Evolutionary conservation across 805 yeast genomes (phyloP).

Genomic region (Metschnikowia dekortorum): DNA sequence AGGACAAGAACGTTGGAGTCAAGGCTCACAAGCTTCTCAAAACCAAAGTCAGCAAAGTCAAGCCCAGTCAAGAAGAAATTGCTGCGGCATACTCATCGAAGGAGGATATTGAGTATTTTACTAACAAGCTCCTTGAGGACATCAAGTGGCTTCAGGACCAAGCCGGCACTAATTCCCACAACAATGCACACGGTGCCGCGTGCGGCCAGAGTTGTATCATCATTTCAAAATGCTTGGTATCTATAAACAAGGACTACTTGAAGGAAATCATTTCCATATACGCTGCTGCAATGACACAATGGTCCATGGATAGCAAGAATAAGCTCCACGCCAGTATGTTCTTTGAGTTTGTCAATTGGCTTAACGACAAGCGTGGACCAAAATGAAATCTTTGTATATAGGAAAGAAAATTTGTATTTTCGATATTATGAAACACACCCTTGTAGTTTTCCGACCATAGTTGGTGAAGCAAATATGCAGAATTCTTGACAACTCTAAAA

Average conservation of each 20-base stretch:
- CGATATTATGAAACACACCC: too few relatives aligned
- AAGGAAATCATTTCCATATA: conserved; percentile 54
- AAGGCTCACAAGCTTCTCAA: conserved; percentile 73
- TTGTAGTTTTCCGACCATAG: too few relatives aligned
- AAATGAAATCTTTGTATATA: not conserved
- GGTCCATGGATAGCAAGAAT: conserved; percentile 51
- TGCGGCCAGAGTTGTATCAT: conserved; percentile 65
- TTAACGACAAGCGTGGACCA: conserved; percentile 23
- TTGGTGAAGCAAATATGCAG: too few relatives aligned
- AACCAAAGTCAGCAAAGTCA: conserved; percentile 51
- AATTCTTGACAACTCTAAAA: not conserved
- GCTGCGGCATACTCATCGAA: conserved; percentile 13
- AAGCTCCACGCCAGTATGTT: conserved; percentile 55
- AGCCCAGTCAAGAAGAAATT: conserved; percentile 22
- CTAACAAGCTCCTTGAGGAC: conserved; percentile 20
- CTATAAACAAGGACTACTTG: conserved; percentile 31
- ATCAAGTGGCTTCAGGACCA: conserved; percentile 42
- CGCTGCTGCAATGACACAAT: conserved; percentile 48
- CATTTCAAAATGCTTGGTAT: conserved; percentile 50
- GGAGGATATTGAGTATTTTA: conserved; percentile 16
- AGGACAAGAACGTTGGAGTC: conserved; percentile 65
- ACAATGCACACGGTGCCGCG: conserved; percentile 50
- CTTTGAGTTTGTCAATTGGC: conserved; percentile 78
- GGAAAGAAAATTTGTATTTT: too few relatives aligned
- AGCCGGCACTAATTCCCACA: conserved; percentile 39